phyloP scores from a whole-genome alignment of 176 grass and related monocot genomes.

The Lolium perenne region DNA sequence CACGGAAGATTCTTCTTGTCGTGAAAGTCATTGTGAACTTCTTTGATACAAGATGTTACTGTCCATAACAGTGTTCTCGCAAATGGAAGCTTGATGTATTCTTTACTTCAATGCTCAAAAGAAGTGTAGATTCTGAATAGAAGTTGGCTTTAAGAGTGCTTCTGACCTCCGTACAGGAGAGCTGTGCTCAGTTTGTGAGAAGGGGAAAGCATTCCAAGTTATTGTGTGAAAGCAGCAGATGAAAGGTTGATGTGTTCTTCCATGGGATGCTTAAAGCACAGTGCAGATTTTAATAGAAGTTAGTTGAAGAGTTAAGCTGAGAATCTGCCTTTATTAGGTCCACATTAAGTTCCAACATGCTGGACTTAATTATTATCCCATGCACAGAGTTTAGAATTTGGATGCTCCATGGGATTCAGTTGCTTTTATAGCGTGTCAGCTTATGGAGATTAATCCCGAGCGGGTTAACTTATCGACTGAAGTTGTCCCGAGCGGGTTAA shows the following conservation, averaged over 20 bases:
- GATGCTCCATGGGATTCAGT: constrained; percentile 25
- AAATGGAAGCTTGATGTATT: constrained; percentile 22
- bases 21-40: background rate
- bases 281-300: constrained; percentile 31
- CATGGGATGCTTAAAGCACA: constrained; percentile 17
- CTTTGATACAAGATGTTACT: background rate
- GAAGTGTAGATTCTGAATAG: background rate
- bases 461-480: constrained; percentile 14
- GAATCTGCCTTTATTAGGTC: constrained; percentile 13
- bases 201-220: background rate
- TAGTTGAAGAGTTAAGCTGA: constrained; percentile 20
- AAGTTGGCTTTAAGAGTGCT: background rate
- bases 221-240: constrained; percentile 12
- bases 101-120: constrained; percentile 24
- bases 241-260: constrained; percentile 37
- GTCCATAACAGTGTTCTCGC: constrained; percentile 3
- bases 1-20: background rate
- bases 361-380: constrained; percentile 31
- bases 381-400: constrained; percentile 3
- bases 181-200: constrained; percentile 2
- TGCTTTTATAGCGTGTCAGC: constrained; percentile 19
- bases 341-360: constrained; percentile 19
- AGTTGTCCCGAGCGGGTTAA: background rate
- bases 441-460: constrained; percentile 22
- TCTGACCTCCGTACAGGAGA: background rate